phyloP scores from a whole-genome alignment of 2,329 filamentous ascomycete genomes.

The Cytospora piceae region DNA sequence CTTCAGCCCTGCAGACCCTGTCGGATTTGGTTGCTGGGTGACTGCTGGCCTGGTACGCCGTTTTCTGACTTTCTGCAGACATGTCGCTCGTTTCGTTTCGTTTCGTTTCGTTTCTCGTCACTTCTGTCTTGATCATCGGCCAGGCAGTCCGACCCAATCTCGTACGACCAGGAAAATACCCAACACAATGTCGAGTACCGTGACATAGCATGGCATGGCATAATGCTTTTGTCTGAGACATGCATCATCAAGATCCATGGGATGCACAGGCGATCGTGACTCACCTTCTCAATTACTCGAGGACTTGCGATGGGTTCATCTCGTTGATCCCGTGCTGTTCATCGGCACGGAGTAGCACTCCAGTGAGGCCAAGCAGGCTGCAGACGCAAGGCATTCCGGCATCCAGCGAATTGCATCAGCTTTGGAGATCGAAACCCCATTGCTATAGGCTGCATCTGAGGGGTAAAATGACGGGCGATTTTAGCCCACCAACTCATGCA shows the following conservation, averaged over 20 bases:
- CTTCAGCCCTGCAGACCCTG: not conserved
- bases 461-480: constrained; percentile 5
- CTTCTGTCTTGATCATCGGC: not conserved
- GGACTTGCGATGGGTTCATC: not conserved
- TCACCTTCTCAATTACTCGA: constrained; percentile 17
- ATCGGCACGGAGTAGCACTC: constrained; percentile 2
- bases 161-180: constrained; percentile 8
- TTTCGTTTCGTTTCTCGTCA: constrained; percentile 7
- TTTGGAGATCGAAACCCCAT: too few species aligned
- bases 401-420: not conserved
- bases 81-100: not conserved
- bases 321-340: constrained; percentile 1
- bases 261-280: constrained; percentile 16
- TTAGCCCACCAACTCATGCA: constrained; percentile 2
- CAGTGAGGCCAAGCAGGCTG: constrained; percentile 24
- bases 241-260: constrained; percentile 1
- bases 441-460: constrained; percentile 1
- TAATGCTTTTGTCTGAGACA: constrained; percentile 5
- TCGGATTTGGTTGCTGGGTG: too few species aligned
- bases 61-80: not conserved
- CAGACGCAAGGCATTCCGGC: constrained; percentile 18
- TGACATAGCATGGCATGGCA: not conserved
- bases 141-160: constrained; percentile 1
- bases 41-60: not conserved
- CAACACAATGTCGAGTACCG: not conserved